Evolutionary conservation across 768 basidiomycete genomes (phyloP).

Genomic region (Tylopilus plumbeoviolaceoides): DNA sequence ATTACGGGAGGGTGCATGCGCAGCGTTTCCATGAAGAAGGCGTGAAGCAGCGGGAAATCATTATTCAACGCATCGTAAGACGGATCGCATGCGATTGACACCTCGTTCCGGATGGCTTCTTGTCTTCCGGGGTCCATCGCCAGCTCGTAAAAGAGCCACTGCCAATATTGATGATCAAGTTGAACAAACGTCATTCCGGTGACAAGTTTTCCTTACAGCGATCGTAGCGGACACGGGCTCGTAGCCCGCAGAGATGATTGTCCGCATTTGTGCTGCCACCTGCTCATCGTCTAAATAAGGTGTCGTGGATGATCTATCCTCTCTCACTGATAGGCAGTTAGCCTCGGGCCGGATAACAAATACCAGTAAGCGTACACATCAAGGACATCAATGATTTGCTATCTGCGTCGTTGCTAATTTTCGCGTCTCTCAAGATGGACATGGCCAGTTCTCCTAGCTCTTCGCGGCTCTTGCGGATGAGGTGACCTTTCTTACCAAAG

Average conservation of each 20-base stretch:
- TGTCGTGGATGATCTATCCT: constrained; percentile 39
- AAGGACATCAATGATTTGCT: constrained; percentile 49
- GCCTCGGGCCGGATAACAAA: not conserved
- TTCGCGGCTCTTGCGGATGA: constrained; percentile 51
- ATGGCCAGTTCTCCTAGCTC: constrained; percentile 51
- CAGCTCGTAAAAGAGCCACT: constrained; percentile 70
- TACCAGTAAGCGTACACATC: constrained; percentile 39
- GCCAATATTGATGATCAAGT: constrained; percentile 1
- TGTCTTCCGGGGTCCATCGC: constrained; percentile 50
- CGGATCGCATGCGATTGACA: constrained; percentile 42
- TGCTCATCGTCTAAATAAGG: constrained; percentile 45
- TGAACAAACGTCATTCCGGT: not conserved
- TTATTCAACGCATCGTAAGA: constrained; percentile 49
- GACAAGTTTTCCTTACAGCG: constrained; percentile 21
- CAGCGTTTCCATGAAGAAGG: constrained; percentile 57
- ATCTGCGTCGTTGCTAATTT: constrained; percentile 39
- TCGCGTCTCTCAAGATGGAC: constrained; percentile 53
- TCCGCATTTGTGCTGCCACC: constrained; percentile 58
- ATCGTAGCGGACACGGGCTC: constrained; percentile 37
- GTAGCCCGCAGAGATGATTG: constrained; percentile 55
- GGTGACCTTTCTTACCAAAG: constrained; percentile 54
- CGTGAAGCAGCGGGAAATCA: constrained; percentile 53
- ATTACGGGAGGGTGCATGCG: constrained; percentile 59
- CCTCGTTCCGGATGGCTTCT: constrained; percentile 51
- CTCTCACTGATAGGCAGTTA: constrained; percentile 32